Evolutionary conservation across 495 filamentous ascomycete genomes (phyloP).

Genomic region (Trichoderma orchidacearum): DNA sequence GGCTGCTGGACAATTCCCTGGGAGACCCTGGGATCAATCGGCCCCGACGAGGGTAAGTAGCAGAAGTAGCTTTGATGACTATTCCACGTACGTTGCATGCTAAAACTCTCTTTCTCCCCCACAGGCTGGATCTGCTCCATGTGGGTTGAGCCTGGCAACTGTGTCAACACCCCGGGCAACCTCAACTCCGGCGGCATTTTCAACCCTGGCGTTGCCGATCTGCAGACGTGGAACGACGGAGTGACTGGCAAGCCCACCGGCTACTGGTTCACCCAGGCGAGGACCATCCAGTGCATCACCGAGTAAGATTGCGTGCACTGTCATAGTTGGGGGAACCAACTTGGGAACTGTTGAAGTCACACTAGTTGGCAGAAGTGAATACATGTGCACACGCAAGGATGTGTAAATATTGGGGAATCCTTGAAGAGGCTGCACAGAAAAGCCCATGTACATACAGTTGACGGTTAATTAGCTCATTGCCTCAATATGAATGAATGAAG

Average conservation of each 20-base stretch:
- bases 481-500: too few species aligned
- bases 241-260: neutral
- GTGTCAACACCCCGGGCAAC: neutral
- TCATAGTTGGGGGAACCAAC: too few species aligned
- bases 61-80: neutral
- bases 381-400: too few species aligned
- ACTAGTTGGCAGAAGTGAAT: too few species aligned
- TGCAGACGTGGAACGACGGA: neutral
- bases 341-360: too few species aligned
- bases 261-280: neutral
- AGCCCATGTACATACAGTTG: too few species aligned
- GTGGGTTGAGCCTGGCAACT: neutral
- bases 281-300: neutral
- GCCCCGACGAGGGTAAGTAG: neutral
- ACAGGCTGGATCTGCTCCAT: neutral
- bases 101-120: too few species aligned
- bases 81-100: too few species aligned
- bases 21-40: neutral
- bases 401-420: too few species aligned
- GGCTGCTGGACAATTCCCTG: neutral
- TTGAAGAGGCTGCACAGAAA: too few species aligned
- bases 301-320: neutral
- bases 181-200: neutral
- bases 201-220: neutral
- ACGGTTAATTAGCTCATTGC: too few species aligned